phyloP scores from a whole-genome alignment of 2,329 filamentous ascomycete species.

The Nemania sp. region DNA sequence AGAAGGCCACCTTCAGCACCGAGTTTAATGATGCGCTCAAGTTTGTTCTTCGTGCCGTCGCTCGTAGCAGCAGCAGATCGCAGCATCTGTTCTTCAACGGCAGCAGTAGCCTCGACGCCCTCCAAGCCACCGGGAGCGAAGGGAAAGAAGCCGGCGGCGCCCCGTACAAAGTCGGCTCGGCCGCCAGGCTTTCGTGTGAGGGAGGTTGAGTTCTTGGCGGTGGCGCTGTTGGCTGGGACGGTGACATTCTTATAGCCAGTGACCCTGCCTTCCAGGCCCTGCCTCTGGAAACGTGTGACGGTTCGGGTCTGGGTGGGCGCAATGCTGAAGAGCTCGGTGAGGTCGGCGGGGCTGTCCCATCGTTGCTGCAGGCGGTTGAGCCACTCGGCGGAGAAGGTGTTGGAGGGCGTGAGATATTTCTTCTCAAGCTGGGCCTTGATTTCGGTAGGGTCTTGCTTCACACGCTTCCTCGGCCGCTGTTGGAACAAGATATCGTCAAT shows the following conservation, averaged over 20 bases:
- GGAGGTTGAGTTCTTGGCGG: conserved; percentile 95
- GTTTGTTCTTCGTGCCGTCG: conserved; percentile 63
- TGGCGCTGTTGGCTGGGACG: conserved; percentile 87
- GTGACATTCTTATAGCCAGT: conserved; percentile 96
- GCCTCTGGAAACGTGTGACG: conserved; percentile 90
- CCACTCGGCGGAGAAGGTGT: conserved; percentile 85
- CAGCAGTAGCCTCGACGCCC: conserved; percentile 85
- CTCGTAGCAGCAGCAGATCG: conserved; percentile 59
- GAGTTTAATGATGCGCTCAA: conserved; percentile 90
- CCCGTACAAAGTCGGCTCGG: conserved; percentile 90
- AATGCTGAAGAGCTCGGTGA: conserved; percentile 85
- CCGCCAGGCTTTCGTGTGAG: conserved; percentile 86
- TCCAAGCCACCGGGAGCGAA: conserved; percentile 93
- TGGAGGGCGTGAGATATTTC: conserved; percentile 82
- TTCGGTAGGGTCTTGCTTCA: conserved; percentile 67
- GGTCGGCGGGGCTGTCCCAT: conserved; percentile 86
- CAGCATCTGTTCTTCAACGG: conserved; percentile 80
- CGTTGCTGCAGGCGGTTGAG: conserved; percentile 87
- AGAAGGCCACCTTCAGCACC: conserved; percentile 81
- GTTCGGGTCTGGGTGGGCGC: conserved; percentile 93
- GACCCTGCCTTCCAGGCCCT: conserved; percentile 91
- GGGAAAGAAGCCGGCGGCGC: conserved; percentile 92
- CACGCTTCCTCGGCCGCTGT: conserved; percentile 56
- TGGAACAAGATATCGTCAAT: conserved; percentile 71
- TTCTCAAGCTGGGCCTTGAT: conserved; percentile 79